Evolutionary conservation across 805 yeast species (phyloP).

Genomic region (Saturnispora silvae): DNA sequence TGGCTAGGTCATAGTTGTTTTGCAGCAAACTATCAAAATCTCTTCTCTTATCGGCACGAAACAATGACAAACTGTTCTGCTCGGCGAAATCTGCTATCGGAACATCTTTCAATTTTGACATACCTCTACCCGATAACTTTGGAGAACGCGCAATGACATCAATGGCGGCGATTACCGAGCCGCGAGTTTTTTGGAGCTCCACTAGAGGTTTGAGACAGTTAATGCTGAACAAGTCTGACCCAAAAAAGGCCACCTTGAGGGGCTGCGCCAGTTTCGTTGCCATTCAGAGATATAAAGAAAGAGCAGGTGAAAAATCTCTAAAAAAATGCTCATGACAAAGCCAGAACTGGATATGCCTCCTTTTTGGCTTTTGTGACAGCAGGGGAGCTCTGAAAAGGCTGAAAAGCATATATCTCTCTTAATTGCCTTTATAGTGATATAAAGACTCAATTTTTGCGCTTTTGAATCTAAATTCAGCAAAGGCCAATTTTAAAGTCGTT

Average conservation of each 20-base stretch:
- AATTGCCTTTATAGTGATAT: too few relatives aligned
- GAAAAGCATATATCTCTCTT: too few relatives aligned
- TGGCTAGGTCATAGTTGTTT: conserved; percentile 44
- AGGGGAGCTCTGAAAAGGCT: too few relatives aligned
- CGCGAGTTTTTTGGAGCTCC: neutral
- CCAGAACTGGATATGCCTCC: too few relatives aligned
- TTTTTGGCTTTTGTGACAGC: too few relatives aligned
- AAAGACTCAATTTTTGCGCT: too few relatives aligned
- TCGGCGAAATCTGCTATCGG: conserved; percentile 40
- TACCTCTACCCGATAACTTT: conserved; percentile 53
- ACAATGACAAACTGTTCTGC: conserved; percentile 25
- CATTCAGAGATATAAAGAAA: too few relatives aligned
- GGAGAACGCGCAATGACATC: conserved; percentile 57
- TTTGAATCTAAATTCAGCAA: too few relatives aligned
- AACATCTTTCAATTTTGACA: conserved; percentile 35
- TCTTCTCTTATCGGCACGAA: conserved; percentile 40
- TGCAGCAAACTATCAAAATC: conserved; percentile 27
- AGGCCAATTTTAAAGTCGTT: too few relatives aligned
- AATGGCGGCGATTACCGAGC: conserved; percentile 20
- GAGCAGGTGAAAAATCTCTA: too few relatives aligned
- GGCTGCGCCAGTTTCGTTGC: neutral
- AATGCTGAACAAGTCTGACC: conserved; percentile 65
- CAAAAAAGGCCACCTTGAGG: conserved; percentile 53
- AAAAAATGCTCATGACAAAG: too few relatives aligned
- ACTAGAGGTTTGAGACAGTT: conserved; percentile 34